A percentile compares a stretch with the other conserved stretches of the same genome.
Conservation (phyloP, 305 asterid genomes). For the Solanum hybrid region DNA sequence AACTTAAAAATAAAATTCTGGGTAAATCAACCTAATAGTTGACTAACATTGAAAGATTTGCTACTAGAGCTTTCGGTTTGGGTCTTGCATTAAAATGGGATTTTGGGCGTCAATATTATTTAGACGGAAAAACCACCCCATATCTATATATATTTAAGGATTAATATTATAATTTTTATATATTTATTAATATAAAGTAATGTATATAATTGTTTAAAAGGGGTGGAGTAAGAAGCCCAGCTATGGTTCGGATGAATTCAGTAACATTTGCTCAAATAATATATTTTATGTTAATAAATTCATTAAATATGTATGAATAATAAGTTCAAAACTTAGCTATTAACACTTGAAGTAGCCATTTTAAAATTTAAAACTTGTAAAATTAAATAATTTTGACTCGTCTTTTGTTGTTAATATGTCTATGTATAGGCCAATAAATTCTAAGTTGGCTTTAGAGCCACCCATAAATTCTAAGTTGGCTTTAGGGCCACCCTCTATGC, state of each 20-base stretch:
- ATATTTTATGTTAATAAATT: too few relatives aligned
- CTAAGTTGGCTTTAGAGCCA: background rate
- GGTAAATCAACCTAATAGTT: background rate
- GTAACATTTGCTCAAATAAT: too few relatives aligned
- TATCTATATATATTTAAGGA: background rate
- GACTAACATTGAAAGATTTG: background rate
- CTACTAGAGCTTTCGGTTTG: background rate
- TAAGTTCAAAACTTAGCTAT: too few relatives aligned
- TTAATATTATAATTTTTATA: too few relatives aligned
- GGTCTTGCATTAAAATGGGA: background rate
- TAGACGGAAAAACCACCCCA: background rate
- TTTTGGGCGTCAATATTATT: background rate
- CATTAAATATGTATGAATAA: background rate
- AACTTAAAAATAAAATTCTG: background rate
- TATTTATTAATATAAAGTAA: too few relatives aligned
- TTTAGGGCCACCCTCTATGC: background rate
- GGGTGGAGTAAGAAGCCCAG: background rate
- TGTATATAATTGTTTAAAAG: background rate
- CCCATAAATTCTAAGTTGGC: background rate
- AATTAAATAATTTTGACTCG: background rate
- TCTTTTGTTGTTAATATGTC: background rate
- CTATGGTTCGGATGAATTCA: background rate
- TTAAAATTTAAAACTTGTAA: too few relatives aligned
- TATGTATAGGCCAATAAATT: background rate
- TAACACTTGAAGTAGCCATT: background rate